A percentile compares a stretch with the other conserved stretches of the same genome.
These are phyloP conservation scores for Trichosporon sp. DNA, from an alignment of 1,284 basidiomycete species.

Conservation along the genomic window DNA sequence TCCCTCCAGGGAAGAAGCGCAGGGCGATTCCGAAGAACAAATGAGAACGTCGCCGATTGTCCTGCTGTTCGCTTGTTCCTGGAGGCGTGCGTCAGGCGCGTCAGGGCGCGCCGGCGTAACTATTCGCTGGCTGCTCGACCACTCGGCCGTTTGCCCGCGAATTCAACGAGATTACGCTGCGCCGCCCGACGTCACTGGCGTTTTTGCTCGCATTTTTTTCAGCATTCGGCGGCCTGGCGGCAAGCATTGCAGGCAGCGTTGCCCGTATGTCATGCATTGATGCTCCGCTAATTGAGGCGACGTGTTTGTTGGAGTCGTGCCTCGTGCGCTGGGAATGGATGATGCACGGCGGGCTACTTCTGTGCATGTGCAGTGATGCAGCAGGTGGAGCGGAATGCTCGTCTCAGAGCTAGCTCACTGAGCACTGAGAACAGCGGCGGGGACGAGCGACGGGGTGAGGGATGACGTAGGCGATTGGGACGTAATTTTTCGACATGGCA, in stretches of 20 bases:
- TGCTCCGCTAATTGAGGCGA: neutral
- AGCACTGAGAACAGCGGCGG: neutral
- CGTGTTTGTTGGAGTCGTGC: neutral
- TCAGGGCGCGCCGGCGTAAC: neutral
- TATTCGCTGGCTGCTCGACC: neutral
- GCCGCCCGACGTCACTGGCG: neutral
- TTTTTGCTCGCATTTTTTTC: neutral
- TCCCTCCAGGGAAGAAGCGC: neutral
- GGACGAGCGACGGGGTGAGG: neutral
- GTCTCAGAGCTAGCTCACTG: no score
- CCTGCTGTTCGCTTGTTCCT: neutral
- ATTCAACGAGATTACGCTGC: neutral
- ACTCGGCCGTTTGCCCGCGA: neutral
- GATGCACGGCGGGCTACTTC: neutral
- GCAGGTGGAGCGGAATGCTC: neutral
- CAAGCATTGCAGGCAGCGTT: neutral
- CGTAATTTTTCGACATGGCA: neutral
- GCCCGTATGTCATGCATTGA: neutral
- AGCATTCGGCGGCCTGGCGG: neutral
- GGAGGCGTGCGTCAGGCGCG: neutral
- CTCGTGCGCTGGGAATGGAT: neutral
- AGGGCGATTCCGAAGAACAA: neutral
- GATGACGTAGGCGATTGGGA: conserved; percentile 3
- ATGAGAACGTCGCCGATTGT: neutral
- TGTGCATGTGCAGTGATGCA: no score